Percentiles rank a stretch among this genome's conserved stretches.
Conservation (phyloP, 2,329 filamentous ascomycete genomes). For the Colletotrichum theobromicola region DNA sequence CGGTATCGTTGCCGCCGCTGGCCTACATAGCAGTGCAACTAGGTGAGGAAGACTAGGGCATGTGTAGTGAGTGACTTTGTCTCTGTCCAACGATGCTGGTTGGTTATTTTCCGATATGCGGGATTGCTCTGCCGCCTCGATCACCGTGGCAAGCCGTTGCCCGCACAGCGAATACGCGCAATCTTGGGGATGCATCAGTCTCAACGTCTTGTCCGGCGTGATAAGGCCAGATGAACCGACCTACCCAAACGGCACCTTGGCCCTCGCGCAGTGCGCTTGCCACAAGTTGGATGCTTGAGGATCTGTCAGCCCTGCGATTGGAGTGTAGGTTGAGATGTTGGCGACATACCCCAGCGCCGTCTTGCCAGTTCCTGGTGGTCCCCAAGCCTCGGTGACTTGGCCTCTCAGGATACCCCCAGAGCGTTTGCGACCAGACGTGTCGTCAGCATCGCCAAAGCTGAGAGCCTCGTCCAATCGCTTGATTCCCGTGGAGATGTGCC, state of each 20-base stretch:
- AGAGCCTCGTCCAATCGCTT: constrained; percentile 56
- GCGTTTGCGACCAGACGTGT: background rate
- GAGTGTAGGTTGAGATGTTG: constrained; percentile 10
- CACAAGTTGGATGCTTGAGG: constrained; percentile 70
- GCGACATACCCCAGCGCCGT: constrained; percentile 76
- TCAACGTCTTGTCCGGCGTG: background rate
- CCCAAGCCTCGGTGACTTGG: constrained; percentile 86
- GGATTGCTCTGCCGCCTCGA: constrained; percentile 13
- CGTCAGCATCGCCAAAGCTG: constrained; percentile 28
- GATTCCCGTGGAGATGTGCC: constrained; percentile 62
- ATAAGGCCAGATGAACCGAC: constrained; percentile 52
- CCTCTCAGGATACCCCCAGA: constrained; percentile 72
- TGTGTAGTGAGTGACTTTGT: constrained; percentile 51
- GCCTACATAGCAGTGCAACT: constrained; percentile 74
- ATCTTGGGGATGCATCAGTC: constrained; percentile 30
- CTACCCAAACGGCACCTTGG: constrained; percentile 79
- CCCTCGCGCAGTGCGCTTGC: constrained; percentile 66
- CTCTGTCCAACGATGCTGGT: background rate
- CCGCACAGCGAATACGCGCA: constrained; percentile 45
- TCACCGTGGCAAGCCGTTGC: constrained; percentile 38
- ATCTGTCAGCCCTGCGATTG: constrained; percentile 9
- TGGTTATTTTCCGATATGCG: background rate
- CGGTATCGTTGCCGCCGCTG: constrained; percentile 69
- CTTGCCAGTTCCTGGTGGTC: constrained; percentile 85
- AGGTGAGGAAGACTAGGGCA: constrained; percentile 72